Evolutionary conservation across 352 stramenopile genomes (phyloP).

Genomic region (Aphanomyces astaci): DNA sequence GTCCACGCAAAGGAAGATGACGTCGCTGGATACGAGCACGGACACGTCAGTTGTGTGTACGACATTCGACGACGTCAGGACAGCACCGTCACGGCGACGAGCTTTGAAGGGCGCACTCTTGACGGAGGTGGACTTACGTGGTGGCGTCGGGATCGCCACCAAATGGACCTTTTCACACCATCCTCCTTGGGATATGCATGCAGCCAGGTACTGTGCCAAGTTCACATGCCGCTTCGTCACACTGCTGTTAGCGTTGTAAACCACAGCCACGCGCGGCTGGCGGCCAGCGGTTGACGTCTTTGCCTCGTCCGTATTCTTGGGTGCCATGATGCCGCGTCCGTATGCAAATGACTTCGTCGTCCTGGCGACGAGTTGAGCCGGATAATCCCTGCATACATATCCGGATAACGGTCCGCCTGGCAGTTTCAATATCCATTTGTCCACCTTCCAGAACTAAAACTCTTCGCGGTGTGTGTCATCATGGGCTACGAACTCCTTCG

Average conservation of each 20-base stretch:
- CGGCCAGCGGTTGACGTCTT: not conserved
- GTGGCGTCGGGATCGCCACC: not conserved
- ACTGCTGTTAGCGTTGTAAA: conserved; percentile 11
- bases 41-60: not conserved
- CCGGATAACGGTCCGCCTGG: no score
- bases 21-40: not conserved
- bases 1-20: conserved; percentile 14
- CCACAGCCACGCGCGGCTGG: not conserved
- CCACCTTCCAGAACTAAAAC: no score
- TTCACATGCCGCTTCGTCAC: conserved; percentile 3
- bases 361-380: not conserved
- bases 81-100: not conserved
- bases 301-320: not conserved
- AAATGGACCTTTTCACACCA: conserved; percentile 20
- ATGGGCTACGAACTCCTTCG: not conserved
- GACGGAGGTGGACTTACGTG: not conserved
- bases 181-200: conserved; percentile 12
- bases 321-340: not conserved
- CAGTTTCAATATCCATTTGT: no score
- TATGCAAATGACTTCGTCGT: not conserved
- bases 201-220: conserved; percentile 14
- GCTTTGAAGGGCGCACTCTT: not conserved
- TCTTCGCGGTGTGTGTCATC: not conserved
- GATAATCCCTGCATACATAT: not conserved
- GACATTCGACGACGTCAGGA: not conserved